A percentile compares a stretch with the other conserved stretches of the same genome.
These are phyloP conservation scores for Aspergillus funiculosus DNA, from an alignment of 495 filamentous ascomycete genomes.

Conservation along the genomic window DNA sequence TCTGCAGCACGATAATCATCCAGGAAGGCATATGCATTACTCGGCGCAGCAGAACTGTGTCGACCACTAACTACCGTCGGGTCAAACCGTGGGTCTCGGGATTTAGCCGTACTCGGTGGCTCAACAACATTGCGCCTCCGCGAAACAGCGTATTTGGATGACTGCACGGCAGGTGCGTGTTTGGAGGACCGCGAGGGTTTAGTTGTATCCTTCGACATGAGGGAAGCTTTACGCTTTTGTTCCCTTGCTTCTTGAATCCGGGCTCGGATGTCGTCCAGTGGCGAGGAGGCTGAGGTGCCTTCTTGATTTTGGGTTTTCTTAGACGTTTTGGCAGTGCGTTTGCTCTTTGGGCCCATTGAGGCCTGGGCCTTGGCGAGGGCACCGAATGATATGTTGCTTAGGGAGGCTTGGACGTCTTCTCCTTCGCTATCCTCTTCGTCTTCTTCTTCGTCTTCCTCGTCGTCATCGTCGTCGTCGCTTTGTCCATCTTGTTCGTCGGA, in stretches of 20 bases:
- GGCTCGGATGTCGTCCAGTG: constrained; percentile 36
- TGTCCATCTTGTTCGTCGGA: constrained; percentile 22
- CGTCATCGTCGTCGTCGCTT: constrained; percentile 22
- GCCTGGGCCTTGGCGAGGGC: constrained; percentile 80
- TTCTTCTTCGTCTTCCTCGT: constrained; percentile 10
- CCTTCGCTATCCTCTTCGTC: constrained; percentile 27
- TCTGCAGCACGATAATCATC: constrained; percentile 77
- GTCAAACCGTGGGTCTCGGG: constrained; percentile 87
- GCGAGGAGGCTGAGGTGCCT: constrained; percentile 18
- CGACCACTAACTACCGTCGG: constrained; percentile 41
- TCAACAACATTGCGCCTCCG: constrained; percentile 69
- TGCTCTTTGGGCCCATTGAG: constrained; percentile 46
- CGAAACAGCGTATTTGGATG: constrained; percentile 75
- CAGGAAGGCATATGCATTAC: constrained; percentile 75
- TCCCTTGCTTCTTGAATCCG: constrained; percentile 41
- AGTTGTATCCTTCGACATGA: constrained; percentile 32
- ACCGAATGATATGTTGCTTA: constrained; percentile 70
- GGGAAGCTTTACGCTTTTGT: constrained; percentile 30
- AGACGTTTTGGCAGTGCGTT: constrained; percentile 18
- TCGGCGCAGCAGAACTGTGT: constrained; percentile 42
- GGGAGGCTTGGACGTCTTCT: constrained; percentile 37
- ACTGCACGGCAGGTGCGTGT: constrained; percentile 76
- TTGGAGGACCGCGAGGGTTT: constrained; percentile 61
- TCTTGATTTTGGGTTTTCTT: constrained; percentile 14
- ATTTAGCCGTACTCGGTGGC: constrained; percentile 32